These are phyloP conservation scores for Dendrocalamus sinicus DNA, from an alignment of 176 grass and related monocot species.

Conservation along the genomic window DNA sequence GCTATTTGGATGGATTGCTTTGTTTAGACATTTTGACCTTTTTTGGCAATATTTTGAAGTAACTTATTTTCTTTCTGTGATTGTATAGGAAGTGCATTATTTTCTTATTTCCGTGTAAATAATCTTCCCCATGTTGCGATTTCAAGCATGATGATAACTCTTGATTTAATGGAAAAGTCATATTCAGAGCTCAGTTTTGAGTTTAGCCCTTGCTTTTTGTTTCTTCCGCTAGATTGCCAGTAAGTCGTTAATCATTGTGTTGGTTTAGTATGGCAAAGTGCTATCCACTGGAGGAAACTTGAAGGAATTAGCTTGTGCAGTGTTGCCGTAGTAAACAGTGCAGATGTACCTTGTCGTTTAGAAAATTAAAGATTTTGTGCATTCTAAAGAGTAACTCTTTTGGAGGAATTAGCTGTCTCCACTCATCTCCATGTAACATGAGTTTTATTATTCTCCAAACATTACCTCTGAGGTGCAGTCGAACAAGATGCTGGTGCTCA, in stretches of 20 bases:
- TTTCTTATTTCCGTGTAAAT: not conserved
- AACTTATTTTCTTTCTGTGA: conserved; percentile 6
- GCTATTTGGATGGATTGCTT: conserved; percentile 6
- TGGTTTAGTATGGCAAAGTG: not conserved
- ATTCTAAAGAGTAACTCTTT: not conserved
- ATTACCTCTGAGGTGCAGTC: not conserved
- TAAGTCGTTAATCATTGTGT: not conserved
- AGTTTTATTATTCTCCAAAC: not conserved
- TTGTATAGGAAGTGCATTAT: not conserved
- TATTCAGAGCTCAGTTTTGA: not conserved
- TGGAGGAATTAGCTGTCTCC: not conserved
- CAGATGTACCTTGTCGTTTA: not conserved
- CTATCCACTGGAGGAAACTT: not conserved
- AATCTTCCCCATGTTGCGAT: not conserved
- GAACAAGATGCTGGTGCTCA: not conserved
- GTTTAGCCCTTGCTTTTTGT: conserved; percentile 5
- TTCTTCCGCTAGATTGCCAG: not conserved
- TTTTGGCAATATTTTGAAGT: not conserved
- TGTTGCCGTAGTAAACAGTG: not conserved
- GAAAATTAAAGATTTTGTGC: not conserved
- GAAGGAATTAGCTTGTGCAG: no score
- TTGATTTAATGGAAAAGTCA: not conserved
- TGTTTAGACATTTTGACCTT: not conserved
- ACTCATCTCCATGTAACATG: not conserved
- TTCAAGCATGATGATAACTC: not conserved